Evolutionary conservation across 306 rosid genomes (phyloP).

Genomic region (Malus sylvestris): DNA sequence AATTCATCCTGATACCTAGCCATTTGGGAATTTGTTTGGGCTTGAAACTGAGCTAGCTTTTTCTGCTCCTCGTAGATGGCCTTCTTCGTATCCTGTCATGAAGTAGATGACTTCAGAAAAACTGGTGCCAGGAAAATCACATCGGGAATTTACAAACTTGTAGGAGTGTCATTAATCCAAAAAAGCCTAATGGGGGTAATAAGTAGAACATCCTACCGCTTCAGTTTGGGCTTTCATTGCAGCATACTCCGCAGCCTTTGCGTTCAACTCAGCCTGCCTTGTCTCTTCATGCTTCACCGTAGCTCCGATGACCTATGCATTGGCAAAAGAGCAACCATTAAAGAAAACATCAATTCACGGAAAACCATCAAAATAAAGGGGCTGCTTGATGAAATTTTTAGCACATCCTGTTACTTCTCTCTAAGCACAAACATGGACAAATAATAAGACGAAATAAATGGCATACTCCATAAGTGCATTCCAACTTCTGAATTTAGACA

Average conservation of each 20-base stretch:
- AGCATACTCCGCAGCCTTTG: slow-evolving; percentile 68
- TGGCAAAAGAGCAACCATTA: neutral
- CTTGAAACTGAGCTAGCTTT: slow-evolving; percentile 89
- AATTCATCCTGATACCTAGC: slow-evolving; percentile 88
- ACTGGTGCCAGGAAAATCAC: neutral
- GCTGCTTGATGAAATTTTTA: neutral
- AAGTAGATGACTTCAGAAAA: neutral
- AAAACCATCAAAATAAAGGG: neutral
- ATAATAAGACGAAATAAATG: neutral
- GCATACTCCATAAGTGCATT: neutral
- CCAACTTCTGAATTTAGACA: neutral
- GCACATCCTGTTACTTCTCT: neutral
- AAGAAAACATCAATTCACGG: neutral
- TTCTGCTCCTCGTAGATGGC: slow-evolving; percentile 88
- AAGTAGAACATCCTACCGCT: slow-evolving; percentile 40
- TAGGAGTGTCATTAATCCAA: neutral
- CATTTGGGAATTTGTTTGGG: slow-evolving; percentile 85
- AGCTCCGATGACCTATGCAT: slow-evolving; percentile 52
- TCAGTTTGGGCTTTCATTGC: slow-evolving; percentile 74
- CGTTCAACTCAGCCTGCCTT: slow-evolving; percentile 51
- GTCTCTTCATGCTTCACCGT: slow-evolving; percentile 78
- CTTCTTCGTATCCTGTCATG: slow-evolving; percentile 78
- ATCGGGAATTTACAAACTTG: neutral
- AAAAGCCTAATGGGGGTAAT: neutral
- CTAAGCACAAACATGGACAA: neutral